phyloP scores from a whole-genome alignment of 768 basidiomycete genomes.

The Suillus bovinus region DNA sequence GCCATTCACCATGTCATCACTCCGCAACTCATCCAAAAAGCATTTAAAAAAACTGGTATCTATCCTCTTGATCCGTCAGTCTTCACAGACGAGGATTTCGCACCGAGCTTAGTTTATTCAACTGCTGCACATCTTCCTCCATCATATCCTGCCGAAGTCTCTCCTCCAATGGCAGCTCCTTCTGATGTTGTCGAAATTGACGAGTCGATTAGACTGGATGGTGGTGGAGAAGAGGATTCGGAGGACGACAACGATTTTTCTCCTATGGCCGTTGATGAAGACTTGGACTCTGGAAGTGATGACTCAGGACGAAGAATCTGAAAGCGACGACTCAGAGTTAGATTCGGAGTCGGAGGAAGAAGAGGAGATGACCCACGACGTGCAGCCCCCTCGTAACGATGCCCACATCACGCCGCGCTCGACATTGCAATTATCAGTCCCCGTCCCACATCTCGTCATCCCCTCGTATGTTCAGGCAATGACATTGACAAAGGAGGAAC shows the following conservation, averaged over 20 bases:
- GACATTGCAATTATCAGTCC: neutral
- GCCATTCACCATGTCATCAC: slow-evolving; percentile 19
- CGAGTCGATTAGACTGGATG: neutral
- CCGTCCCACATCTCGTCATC: neutral
- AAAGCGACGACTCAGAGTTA: neutral
- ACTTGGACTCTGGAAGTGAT: no score
- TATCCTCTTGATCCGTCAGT: slow-evolving; percentile 34
- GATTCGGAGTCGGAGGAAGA: neutral
- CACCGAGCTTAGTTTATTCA: neutral
- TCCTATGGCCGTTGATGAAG: neutral
- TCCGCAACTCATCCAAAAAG: slow-evolving; percentile 24
- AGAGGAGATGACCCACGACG: no score
- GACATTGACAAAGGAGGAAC: neutral
- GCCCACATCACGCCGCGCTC: neutral
- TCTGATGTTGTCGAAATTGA: neutral
- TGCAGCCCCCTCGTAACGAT: no score
- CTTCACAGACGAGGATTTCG: neutral
- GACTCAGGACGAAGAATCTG: no score
- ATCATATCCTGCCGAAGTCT: slow-evolving; percentile 4
- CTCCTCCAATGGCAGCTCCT: neutral
- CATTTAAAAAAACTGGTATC: slow-evolving; percentile 33
- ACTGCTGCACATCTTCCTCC: neutral
- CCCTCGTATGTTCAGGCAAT: neutral
- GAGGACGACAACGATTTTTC: neutral
- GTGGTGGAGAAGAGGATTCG: neutral